Base-by-base conservation (phyloP, 2,329 filamentous ascomycete species). In the Monosporascus ibericus region DNA sequence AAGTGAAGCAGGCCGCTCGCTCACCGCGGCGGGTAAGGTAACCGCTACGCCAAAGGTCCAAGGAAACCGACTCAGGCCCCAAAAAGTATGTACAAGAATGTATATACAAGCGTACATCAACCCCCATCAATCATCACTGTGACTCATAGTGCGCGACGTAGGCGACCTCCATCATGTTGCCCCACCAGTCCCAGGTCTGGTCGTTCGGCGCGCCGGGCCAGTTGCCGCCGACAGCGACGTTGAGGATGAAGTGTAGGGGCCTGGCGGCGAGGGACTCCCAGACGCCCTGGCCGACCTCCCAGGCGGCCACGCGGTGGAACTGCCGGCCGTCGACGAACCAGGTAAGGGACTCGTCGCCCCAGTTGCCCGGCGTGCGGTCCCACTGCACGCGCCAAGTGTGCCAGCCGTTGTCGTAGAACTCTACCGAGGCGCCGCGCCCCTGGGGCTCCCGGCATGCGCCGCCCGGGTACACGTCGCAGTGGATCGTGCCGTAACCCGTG, bases 141-240 rank as follows among this genome's bases (percentile, higher is more conserved):
- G 63, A 58, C 34, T 62, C 38, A 57, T 67, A 67, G 0, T 65
- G 62, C 17, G 75, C 75, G 17, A 80, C 75, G 53, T 80, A 80
- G 46, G 69, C 71, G 24, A 79, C 70, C 62, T 81, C 78, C 72
- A 81, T 75, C 66, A 76, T 74, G 60, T 68, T 73, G 40, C 71
- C 75, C 18, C 62, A 73, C 27, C 76, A 72, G 48, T 72, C 76
- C 1, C 58, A 54, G 2, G 79, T 82, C n/a, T 63, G 58, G 4
- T 50, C 59, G 56, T 77, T 77, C 3, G 80, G 79, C 15, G 65
- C 25, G 3, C 79, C 79, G 44, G 78, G 78, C 77, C 60, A 75
- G 57, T 63, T 63, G 15, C 75, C 75, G 11, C 75, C 75, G 42
- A 78, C 73, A 18, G 75, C 75, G 20, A 78, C 71, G 48, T 78